A percentile compares a stretch with the other conserved stretches of the same genome.
phyloP scores from a whole-genome alignment of 345 rosid genomes.

The Arabidopsis arenosa region DNA sequence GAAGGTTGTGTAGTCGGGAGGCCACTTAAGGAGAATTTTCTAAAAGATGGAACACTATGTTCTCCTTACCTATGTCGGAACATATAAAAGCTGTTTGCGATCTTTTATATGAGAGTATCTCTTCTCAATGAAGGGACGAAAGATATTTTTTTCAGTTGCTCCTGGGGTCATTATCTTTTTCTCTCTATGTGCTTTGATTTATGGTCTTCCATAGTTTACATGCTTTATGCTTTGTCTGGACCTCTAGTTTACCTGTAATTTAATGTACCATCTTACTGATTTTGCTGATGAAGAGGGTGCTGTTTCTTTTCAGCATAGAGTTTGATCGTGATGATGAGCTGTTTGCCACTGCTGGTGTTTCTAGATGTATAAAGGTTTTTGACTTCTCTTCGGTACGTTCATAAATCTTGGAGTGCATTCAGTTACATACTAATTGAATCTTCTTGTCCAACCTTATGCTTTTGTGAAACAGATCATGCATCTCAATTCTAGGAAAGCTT shows the following conservation, averaged over 20 bases:
- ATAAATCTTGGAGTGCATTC: constrained; percentile 20
- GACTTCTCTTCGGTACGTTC: constrained; percentile 85
- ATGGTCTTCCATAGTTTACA: background rate
- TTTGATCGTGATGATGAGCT: constrained; percentile 97
- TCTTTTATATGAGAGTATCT: background rate
- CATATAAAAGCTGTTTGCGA: background rate
- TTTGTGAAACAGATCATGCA: constrained; percentile 26
- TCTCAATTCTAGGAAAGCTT: constrained; percentile 25
- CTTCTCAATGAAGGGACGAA: background rate
- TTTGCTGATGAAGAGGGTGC: constrained; percentile 3
- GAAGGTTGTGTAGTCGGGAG: constrained; percentile 24
- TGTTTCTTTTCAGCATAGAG: constrained; percentile 75
- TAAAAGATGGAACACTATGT: constrained; percentile 13
- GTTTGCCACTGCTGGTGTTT: constrained; percentile 99
- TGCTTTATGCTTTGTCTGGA: constrained; percentile 30
- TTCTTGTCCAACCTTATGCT: constrained; percentile 17
- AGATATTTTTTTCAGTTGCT: background rate
- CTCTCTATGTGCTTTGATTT: constrained; percentile 21
- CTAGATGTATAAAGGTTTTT: constrained; percentile 90
- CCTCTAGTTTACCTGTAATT: constrained; percentile 8
- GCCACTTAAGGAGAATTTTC: constrained; percentile 10
- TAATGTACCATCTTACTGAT: constrained; percentile 22
- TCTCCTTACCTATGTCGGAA: background rate
- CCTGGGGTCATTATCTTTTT: background rate
- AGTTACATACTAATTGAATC: background rate